phyloP scores from a whole-genome alignment of 2,329 filamentous ascomycete species.

The Fusarium floridanum region DNA sequence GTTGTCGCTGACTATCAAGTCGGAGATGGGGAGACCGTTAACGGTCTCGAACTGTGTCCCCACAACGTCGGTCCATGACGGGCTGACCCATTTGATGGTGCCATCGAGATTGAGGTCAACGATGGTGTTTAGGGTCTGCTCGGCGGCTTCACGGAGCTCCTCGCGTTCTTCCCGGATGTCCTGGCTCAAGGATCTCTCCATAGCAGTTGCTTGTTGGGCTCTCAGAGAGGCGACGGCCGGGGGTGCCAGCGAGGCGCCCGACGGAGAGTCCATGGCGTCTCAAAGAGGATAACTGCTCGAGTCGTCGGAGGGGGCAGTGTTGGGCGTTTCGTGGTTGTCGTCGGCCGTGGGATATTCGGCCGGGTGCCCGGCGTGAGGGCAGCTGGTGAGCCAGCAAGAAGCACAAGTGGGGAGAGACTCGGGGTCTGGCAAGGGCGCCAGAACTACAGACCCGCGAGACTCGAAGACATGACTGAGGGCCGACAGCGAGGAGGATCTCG shows the following conservation, averaged over 20 bases:
- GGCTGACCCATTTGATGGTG: constrained; percentile 94
- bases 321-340: constrained; percentile 35
- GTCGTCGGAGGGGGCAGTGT: constrained; percentile 18
- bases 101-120: constrained; percentile 93
- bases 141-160: constrained; percentile 93
- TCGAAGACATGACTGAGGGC: constrained; percentile 61
- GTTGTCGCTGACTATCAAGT: constrained; percentile 83
- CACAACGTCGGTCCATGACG: constrained; percentile 94
- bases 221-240: constrained; percentile 67
- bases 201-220: constrained; percentile 61
- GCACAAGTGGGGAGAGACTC: constrained; percentile 47
- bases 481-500: constrained; percentile 46
- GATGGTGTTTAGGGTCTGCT: constrained; percentile 96
- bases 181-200: constrained; percentile 81
- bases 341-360: constrained; percentile 27
- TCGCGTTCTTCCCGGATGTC: constrained; percentile 94
- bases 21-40: constrained; percentile 81
- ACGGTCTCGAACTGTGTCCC: constrained; percentile 81
- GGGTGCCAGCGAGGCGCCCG: constrained; percentile 59
- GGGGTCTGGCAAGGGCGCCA: constrained; percentile 61
- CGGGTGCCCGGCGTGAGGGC: constrained; percentile 26
- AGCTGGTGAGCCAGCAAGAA: constrained; percentile 35
- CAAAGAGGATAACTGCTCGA: constrained; percentile 14
- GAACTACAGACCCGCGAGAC: constrained; percentile 60
- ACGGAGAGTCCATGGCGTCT: constrained; percentile 56